These are phyloP conservation scores for Aspergillus biplanus DNA, from an alignment of 495 filamentous ascomycete genomes.

Conservation along the genomic window DNA sequence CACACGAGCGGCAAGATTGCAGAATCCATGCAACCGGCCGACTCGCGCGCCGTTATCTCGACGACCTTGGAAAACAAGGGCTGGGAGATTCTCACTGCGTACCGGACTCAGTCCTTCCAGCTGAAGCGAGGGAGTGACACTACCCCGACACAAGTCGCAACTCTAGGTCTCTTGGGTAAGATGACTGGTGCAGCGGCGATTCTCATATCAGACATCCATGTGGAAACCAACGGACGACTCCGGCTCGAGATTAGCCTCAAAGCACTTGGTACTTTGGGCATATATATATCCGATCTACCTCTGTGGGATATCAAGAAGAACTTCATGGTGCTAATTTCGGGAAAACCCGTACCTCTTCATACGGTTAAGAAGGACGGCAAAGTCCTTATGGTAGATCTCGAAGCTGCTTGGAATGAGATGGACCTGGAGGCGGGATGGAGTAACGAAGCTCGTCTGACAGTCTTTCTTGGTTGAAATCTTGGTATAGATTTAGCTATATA, in stretches of 20 bases:
- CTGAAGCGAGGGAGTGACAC: slow-evolving; percentile 25
- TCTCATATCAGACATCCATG: slow-evolving; percentile 55
- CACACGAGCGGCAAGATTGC: slow-evolving; percentile 71
- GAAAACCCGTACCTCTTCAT: slow-evolving; percentile 64
- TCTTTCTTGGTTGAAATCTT: slow-evolving; percentile 48
- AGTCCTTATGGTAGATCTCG: slow-evolving; percentile 78
- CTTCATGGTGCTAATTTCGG: slow-evolving; percentile 78
- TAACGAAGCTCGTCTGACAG: slow-evolving; percentile 78
- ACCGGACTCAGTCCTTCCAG: slow-evolving; percentile 62
- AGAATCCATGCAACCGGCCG: slow-evolving; percentile 43
- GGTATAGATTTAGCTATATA: too few species aligned
- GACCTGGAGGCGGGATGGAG: slow-evolving; percentile 74
- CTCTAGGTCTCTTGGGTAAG: slow-evolving; percentile 83
- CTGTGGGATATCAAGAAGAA: slow-evolving; percentile 61
- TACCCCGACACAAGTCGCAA: slow-evolving; percentile 54
- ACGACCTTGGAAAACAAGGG: slow-evolving; percentile 64
- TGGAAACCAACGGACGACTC: slow-evolving; percentile 62
- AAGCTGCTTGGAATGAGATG: slow-evolving; percentile 77
- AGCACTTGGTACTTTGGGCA: slow-evolving; percentile 77
- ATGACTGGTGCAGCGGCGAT: slow-evolving; percentile 89
- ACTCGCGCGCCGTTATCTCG: slow-evolving; percentile 50
- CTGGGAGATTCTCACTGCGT: slow-evolving; percentile 83
- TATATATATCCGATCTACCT: slow-evolving; percentile 67
- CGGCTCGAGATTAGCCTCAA: slow-evolving; percentile 71
- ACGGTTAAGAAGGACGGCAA: slow-evolving; percentile 65